Conservation (phyloP, 805 yeast genomes). For the Metschnikowia peoriensis region DNA sequence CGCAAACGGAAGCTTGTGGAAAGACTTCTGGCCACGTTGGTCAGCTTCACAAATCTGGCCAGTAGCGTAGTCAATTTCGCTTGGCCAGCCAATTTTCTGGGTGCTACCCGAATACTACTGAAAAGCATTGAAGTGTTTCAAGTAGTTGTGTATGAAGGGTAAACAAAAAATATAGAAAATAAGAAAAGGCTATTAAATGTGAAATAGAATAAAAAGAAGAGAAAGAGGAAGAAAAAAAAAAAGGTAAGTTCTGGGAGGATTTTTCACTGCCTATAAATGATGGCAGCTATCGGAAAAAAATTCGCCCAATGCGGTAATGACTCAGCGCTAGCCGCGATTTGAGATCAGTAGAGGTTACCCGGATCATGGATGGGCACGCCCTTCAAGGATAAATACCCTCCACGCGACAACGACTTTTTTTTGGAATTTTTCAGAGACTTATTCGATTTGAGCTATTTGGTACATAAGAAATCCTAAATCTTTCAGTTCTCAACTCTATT, state of each 20-base stretch:
- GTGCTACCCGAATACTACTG: slow-evolving; percentile 8
- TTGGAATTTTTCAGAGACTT: neutral
- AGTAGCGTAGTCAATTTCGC: slow-evolving; percentile 6
- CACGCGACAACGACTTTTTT: neutral
- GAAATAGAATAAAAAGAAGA: neutral
- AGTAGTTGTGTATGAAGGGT: neutral
- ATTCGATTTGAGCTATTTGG: neutral
- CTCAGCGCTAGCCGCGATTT: slow-evolving; percentile 26
- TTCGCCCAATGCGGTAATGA: slow-evolving; percentile 24
- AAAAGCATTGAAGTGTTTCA: slow-evolving; percentile 8
- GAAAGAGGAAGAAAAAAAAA: neutral
- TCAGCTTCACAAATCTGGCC: slow-evolving; percentile 2
- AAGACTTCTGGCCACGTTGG: neutral
- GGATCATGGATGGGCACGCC: neutral
- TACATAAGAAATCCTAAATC: neutral
- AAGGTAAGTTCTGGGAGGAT: neutral
- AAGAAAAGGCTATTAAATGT: neutral
- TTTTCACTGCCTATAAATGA: slow-evolving; percentile 11
- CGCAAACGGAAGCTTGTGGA: slow-evolving; percentile 3
- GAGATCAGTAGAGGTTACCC: slow-evolving; percentile 23
- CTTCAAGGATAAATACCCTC: neutral
- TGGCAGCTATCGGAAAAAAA: slow-evolving; percentile 14
- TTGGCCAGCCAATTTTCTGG: slow-evolving; percentile 8
- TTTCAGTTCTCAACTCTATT: too few species aligned
- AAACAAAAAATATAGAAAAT: neutral